Conservation (phyloP, 495 filamentous ascomycete species). For the Daldinia caldariorum region DNA sequence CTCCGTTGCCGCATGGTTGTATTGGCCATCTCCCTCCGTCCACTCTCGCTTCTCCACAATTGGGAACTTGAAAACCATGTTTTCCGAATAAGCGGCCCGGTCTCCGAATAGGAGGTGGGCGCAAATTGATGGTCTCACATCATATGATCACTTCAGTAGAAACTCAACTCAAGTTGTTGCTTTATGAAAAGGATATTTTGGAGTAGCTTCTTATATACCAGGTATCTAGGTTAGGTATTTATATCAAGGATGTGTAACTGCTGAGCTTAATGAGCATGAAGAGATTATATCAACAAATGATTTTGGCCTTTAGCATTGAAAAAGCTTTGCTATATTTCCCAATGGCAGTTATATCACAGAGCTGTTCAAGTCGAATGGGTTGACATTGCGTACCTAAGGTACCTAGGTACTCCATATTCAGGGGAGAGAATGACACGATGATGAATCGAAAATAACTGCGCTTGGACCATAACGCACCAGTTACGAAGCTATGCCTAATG, state of each 20-base stretch:
- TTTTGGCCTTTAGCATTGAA: too few species aligned
- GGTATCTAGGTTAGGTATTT: too few species aligned
- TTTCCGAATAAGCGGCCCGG: not conserved
- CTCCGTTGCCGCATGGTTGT: conserved; percentile 30
- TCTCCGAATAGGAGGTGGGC: conserved; percentile 1
- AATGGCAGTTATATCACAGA: too few species aligned
- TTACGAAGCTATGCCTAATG: not conserved
- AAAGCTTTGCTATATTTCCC: too few species aligned
- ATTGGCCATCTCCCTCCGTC: not conserved
- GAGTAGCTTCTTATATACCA: not conserved
- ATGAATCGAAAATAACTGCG: not conserved
- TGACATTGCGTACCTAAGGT: too few species aligned
- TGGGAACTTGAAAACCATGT: not conserved
- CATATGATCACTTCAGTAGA: not conserved
- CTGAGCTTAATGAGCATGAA: too few species aligned
- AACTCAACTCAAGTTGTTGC: not conserved
- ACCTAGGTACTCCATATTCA: too few species aligned
- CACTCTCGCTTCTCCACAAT: conserved; percentile 1
- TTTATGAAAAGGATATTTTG: not conserved
- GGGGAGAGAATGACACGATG: not conserved
- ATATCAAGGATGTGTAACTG: not conserved
- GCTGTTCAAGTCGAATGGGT: not conserved
- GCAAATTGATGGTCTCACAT: not conserved
- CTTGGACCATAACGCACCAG: not conserved
- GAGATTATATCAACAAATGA: too few species aligned